phyloP scores from a whole-genome alignment of 805 yeast species.

The Priceomyces carsonii region DNA sequence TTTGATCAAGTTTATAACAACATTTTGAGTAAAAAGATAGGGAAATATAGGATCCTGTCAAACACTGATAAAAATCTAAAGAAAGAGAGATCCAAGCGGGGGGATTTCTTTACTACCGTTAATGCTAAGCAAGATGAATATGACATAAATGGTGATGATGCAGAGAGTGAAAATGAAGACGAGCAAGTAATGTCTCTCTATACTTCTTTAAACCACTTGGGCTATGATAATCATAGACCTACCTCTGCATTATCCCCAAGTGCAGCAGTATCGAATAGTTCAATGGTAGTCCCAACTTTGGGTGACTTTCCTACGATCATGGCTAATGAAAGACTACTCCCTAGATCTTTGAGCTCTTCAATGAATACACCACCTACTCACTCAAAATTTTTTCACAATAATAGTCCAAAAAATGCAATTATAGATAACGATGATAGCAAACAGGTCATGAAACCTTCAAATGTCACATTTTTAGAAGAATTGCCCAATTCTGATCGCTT shows the following conservation, averaged over 20 bases:
- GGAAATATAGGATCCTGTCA: constrained; percentile 14
- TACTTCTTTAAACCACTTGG: constrained; percentile 48
- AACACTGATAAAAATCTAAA: constrained; percentile 15
- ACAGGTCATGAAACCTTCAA: constrained; percentile 2
- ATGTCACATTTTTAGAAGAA: constrained; percentile 22
- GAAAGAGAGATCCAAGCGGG: constrained; percentile 8
- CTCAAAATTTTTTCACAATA: constrained; percentile 3
- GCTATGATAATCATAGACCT: constrained; percentile 19
- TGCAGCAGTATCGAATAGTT: constrained; percentile 11
- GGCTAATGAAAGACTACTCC: constrained; percentile 27
- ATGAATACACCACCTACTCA: background rate
- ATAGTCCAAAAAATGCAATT: background rate
- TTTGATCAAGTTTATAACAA: constrained; percentile 27
- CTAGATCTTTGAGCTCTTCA: constrained; percentile 15
- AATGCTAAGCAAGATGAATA: constrained; percentile 11
- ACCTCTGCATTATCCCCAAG: constrained; percentile 21
- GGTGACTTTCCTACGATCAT: constrained; percentile 44
- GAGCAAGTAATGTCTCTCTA: constrained; percentile 70
- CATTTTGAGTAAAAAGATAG: constrained; percentile 19
- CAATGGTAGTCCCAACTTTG: constrained; percentile 39
- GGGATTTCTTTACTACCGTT: constrained; percentile 6
- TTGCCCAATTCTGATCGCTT: constrained; percentile 26
- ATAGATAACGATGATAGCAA: background rate
- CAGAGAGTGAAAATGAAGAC: constrained; percentile 53
- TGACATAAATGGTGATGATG: constrained; percentile 17